Base-by-base conservation (phyloP, 2,329 filamentous ascomycete species). In the Xylaria polymorpha region DNA sequence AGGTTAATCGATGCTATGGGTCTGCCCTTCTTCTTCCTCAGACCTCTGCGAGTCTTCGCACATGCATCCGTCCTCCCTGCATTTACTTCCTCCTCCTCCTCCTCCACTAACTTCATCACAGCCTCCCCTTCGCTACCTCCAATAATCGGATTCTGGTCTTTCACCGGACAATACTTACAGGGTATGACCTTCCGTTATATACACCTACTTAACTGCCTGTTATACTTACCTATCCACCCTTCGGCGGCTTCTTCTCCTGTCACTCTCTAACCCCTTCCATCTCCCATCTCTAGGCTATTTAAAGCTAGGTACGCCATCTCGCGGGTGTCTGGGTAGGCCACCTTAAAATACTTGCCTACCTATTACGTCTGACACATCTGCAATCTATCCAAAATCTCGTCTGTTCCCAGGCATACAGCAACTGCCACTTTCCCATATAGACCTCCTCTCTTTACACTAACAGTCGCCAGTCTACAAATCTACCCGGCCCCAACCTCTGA, bases 331-430 rank as follows among this genome's bases (percentile, higher is more conserved):
- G 22, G 53, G 56, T 46, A 55, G 12, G 32, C 46, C 35, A 39
- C 44, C 50, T 43, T n/a, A 8, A 32, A 25, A 44, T 12, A 43
- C 29, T 20, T 63, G 22, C 39, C 46, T 9, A 46, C 22, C 39
- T 50, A 22, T 29, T 58, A 44, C 66, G 29, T 46, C 56, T 46
- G 43, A 55, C 51, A 64, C 60, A 18, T 69, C 53, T 46, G 48
- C 62, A 44, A 69, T 71, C 37, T 71, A 67, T 46, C 32, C 32
- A n/a, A 25, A 8, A 71, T 71, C 53, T 71, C 32, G 51, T 43
- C 44, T 37, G 22, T 59, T 56, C 56, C 32, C 32, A 22, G 51
- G 32, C 48, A 4, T 32, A 50, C 43, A 20, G 51, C 60, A 35
- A 62, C 57, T 67, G 61, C 51, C 60, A 61, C 63, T 61, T 53